A percentile compares a stretch with the other conserved stretches of the same genome.
Conservation (phyloP, 305 asterid genomes). For the Striga hermonthica region DNA sequence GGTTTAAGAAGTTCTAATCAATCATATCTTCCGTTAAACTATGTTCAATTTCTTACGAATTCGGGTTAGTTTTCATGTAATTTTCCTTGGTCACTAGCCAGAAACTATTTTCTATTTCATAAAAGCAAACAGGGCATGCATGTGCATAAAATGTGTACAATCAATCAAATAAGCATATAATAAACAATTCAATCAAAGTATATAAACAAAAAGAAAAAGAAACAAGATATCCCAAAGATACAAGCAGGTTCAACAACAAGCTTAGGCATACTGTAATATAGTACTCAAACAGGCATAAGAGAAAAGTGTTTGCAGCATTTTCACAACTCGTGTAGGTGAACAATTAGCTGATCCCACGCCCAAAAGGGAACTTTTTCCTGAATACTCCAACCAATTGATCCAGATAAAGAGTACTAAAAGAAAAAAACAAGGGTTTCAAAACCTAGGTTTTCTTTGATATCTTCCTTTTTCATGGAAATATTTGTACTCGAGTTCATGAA, state of each 20-base stretch:
- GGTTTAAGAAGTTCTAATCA: background rate
- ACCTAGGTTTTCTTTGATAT: no score
- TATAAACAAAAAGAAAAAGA: background rate
- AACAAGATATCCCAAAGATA: background rate
- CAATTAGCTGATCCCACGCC: no score
- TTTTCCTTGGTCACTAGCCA: background rate
- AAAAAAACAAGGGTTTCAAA: background rate
- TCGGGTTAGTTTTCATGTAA: no score
- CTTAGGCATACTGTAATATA: background rate
- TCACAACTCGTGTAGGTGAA: no score
- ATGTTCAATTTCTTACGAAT: no score
- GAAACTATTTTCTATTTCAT: background rate
- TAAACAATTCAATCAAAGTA: background rate
- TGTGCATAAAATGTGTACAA: background rate
- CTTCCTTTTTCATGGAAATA: no score
- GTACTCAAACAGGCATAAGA: background rate
- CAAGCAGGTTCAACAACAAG: no score
- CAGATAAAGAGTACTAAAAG: background rate
- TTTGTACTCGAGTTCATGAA: background rate
- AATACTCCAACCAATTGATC: background rate
- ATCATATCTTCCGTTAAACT: background rate
- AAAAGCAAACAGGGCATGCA: conserved; percentile 1
- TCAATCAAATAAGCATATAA: conserved; percentile 8
- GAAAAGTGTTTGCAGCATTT: background rate
- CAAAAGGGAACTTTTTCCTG: background rate